Conservation (phyloP, 2,329 filamentous ascomycete species). For the Onygena corvina region DNA sequence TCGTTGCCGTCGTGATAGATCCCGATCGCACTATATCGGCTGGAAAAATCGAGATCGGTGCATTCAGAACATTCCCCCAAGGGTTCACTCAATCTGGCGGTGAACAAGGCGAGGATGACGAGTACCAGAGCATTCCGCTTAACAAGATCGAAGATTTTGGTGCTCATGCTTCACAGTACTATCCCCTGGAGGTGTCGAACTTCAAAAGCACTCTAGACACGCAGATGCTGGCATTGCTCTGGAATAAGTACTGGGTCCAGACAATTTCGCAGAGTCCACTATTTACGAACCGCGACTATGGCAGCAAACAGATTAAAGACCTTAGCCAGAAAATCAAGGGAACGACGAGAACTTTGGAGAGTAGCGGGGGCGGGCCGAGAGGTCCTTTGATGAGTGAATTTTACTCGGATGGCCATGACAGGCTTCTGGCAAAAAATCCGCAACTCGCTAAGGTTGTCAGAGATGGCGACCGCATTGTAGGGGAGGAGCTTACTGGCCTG, state of each 20-base stretch:
- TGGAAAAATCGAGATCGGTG: conserved; percentile 93
- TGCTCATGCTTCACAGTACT: conserved; percentile 81
- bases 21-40: conserved; percentile 89
- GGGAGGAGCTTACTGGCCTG: conserved; percentile 41
- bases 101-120: conserved; percentile 31
- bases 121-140: conserved; percentile 60
- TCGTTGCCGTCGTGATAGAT: conserved; percentile 91
- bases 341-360: conserved; percentile 38
- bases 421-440: conserved; percentile 28
- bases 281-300: conserved; percentile 84
- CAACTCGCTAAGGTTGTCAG: conserved; percentile 43
- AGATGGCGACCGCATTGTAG: conserved; percentile 46
- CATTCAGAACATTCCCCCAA: conserved; percentile 81
- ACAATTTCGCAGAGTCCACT: conserved; percentile 85
- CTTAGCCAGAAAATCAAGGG: conserved; percentile 70
- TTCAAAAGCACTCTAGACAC: conserved; percentile 89
- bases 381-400: conserved; percentile 16
- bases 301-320: conserved; percentile 83
- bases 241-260: conserved; percentile 89
- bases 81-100: conserved; percentile 48
- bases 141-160: conserved; percentile 93
- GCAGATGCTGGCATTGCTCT: conserved; percentile 73
- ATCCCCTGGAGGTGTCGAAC: conserved; percentile 78
- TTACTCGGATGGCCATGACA: conserved; percentile 7
- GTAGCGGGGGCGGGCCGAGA: conserved; percentile 14